Evolutionary conservation across 106 monocot species (phyloP).

Genomic region (Acorus gramineus): DNA sequence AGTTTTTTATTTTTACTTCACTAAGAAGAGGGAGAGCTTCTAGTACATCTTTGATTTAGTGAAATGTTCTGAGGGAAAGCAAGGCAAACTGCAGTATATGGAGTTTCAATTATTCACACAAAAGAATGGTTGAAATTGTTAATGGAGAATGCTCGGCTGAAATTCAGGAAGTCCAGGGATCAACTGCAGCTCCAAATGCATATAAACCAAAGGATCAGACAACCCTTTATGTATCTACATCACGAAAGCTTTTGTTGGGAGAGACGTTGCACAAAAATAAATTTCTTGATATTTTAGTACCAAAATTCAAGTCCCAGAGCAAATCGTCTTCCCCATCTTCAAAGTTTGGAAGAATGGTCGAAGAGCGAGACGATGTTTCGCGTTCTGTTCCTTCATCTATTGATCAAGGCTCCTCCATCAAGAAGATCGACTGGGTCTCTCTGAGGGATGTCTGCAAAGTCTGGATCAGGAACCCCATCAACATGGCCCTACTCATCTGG

Average conservation of each 20-base stretch:
- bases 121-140: constrained; percentile 38
- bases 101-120: not conserved
- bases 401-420: constrained; percentile 8
- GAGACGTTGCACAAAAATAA: constrained; percentile 17
- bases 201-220: constrained; percentile 13
- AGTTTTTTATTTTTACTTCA: no score
- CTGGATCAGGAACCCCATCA: constrained; percentile 82
- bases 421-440: constrained; percentile 52
- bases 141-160: constrained; percentile 30
- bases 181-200: constrained; percentile 6
- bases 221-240: constrained; percentile 18
- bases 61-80: no score
- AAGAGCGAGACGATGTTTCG: constrained; percentile 58
- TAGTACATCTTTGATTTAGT: no score
- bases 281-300: constrained; percentile 12
- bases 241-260: constrained; percentile 21
- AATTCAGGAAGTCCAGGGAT: constrained; percentile 33
- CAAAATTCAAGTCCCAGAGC: constrained; percentile 19
- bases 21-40: no score
- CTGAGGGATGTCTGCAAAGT: constrained; percentile 31
- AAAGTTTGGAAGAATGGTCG: constrained; percentile 50
- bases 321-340: constrained; percentile 38
- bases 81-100: no score
- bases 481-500: constrained; percentile 75
- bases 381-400: constrained; percentile 15